A percentile compares a stretch with the other conserved stretches of the same genome.
phyloP scores from a whole-genome alignment of 192 early-diverging fungal species.

The Podila epigama region DNA sequence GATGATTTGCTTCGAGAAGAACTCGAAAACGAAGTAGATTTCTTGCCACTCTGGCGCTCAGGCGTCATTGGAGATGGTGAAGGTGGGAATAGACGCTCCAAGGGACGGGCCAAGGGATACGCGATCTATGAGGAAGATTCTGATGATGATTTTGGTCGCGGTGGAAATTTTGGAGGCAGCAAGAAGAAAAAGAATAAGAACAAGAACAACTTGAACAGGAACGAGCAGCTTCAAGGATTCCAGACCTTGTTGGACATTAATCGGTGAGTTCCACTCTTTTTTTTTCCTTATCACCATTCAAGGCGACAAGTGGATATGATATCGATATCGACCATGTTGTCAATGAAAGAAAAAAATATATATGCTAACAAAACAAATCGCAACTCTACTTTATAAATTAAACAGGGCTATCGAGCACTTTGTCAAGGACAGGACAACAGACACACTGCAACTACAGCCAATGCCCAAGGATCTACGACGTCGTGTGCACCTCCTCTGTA shows the following conservation, averaged over 20 bases:
- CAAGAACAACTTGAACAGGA: conserved; percentile 20
- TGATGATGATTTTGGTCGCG: conserved; percentile 24
- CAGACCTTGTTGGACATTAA: conserved; percentile 33
- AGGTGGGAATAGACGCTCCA: conserved; percentile 23
- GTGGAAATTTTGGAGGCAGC: conserved; percentile 4
- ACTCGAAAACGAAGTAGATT: conserved; percentile 1
- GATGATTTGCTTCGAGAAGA: conserved; percentile 39
- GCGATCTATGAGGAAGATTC: conserved; percentile 31
- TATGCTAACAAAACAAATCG: not conserved
- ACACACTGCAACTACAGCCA: conserved; percentile 51
- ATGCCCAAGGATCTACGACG: conserved; percentile 53
- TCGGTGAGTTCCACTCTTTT: not conserved
- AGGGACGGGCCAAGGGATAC: conserved; percentile 40
- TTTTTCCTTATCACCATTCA: not conserved
- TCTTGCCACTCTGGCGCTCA: conserved; percentile 38
- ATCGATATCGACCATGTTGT: not conserved
- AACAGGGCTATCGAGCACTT: conserved; percentile 39
- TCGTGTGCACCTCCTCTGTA: conserved; percentile 54
- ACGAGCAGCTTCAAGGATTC: conserved; percentile 30
- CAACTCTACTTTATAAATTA: not conserved
- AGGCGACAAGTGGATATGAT: not conserved
- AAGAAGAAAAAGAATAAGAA: conserved; percentile 39
- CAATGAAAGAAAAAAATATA: not conserved
- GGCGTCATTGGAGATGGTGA: conserved; percentile 36
- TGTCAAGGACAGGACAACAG: conserved; percentile 23